Base-by-base conservation (phyloP, 2,329 filamentous ascomycete species). In the Clonostachys sp. region DNA sequence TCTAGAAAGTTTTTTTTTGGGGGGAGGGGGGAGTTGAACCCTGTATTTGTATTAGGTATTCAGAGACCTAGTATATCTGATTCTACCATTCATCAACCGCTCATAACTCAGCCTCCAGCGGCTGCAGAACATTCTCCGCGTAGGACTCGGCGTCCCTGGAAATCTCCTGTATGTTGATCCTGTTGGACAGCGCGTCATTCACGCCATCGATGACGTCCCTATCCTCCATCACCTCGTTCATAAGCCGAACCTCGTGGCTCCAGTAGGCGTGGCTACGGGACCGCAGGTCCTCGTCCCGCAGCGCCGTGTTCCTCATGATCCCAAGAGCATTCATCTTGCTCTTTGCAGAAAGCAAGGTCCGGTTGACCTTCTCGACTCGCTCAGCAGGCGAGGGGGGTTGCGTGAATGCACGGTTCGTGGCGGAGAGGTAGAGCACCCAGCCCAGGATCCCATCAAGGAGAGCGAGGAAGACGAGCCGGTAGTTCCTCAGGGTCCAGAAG, bases 321-420 rank as follows among this genome's bases (percentile, higher is more conserved):
- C 83, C 87, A 36, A 88, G 70, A 1, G 87, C 88, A 55, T 80
- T 83, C 50, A 95, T 64, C 63, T 86, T 90, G 47, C 80, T 77
- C 61, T 83, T 78, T 12, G 80, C 74, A 6, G 68, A 67, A 41
- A 81, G 78, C 44, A 95, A 64, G 4, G 72, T 65, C 44, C 77
- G 72, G 44, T 80, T 76, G 2, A 74, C 70, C 2, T 65, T 58
- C 55, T 89, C 84, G 40, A 95, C 67, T 50, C 88, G 81, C 61
- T 88, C 83, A 1, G 83, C 78, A 0, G 83, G 64, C 0, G 77
- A 72, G 0, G 80, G 77, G 13, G 83, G 80, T 42, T 74, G 71
- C 18, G 82, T 78, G 54, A 95, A 89, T 50, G 87, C 86, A 17
- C 91, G 83, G 59, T 91, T 86, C 5, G 94, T 96, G 14, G 83